Evolutionary conservation across 495 filamentous ascomycete species (phyloP).

Genomic region (Aspergillus conjunctus): DNA sequence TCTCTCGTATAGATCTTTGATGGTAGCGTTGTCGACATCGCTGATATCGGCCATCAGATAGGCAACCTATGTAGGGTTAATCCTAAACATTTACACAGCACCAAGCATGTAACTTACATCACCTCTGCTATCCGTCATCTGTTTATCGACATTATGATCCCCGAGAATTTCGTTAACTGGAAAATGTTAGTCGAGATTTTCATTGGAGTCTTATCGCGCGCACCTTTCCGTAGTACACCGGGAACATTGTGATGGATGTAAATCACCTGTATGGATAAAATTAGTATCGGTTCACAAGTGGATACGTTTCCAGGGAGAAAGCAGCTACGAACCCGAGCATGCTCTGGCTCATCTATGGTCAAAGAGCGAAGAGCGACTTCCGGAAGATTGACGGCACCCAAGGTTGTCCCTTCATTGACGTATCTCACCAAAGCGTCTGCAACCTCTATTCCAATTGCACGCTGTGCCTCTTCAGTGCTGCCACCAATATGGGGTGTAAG

Average conservation of each 20-base stretch:
- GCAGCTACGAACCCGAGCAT: slow-evolving; percentile 65
- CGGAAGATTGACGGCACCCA: slow-evolving; percentile 93
- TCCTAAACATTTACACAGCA: not conserved
- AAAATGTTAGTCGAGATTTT: slow-evolving; percentile 4
- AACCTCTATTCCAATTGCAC: slow-evolving; percentile 94
- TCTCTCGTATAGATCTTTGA: slow-evolving; percentile 80
- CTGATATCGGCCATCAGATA: slow-evolving; percentile 99
- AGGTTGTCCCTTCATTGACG: slow-evolving; percentile 87
- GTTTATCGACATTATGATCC: slow-evolving; percentile 97
- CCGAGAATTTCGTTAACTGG: slow-evolving; percentile 89
- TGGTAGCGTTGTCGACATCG: slow-evolving; percentile 73
- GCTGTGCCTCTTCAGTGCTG: slow-evolving; percentile 96
- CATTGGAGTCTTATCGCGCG: slow-evolving; percentile 18
- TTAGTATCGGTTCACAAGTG: slow-evolving; percentile 12
- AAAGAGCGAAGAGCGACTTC: slow-evolving; percentile 86
- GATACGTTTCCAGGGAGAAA: not conserved
- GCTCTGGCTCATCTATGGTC: slow-evolving; percentile 82
- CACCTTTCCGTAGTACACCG: slow-evolving; percentile 84
- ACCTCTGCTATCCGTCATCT: slow-evolving; percentile 92
- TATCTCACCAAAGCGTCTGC: slow-evolving; percentile 83
- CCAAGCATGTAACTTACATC: slow-evolving; percentile 57
- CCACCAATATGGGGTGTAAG: slow-evolving; percentile 96
- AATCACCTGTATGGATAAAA: slow-evolving; percentile 62
- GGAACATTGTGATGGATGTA: slow-evolving; percentile 97
- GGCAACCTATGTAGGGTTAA: slow-evolving; percentile 60